Percentiles rank a stretch among this genome's conserved stretches.
phyloP scores from a whole-genome alignment of 345 rosid genomes.

The Rubroshorea leprosula region DNA sequence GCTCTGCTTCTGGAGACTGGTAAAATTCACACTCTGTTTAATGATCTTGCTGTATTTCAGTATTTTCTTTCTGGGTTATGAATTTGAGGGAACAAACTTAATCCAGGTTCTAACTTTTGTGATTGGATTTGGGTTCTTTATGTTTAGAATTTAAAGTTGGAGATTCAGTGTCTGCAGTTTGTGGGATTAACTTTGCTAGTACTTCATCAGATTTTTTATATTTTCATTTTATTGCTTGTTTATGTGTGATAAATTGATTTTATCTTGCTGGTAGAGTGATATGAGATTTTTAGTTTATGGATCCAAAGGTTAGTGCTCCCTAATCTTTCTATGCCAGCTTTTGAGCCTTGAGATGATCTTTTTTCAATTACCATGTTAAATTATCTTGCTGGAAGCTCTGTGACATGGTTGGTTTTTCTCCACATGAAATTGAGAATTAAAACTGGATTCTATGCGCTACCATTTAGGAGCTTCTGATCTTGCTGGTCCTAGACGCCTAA shows the following conservation, averaged over 20 bases:
- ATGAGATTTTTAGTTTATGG: constrained; percentile 5
- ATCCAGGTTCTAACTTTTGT: constrained; percentile 12
- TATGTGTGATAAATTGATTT: too few relatives aligned
- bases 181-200: background rate
- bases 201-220: too few relatives aligned
- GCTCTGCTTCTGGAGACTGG: constrained; percentile 77
- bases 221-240: background rate
- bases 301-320: background rate
- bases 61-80: background rate
- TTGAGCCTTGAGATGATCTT: constrained; percentile 1
- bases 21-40: constrained; percentile 11
- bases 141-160: background rate
- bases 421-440: too few relatives aligned
- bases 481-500: too few relatives aligned
- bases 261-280: too few relatives aligned
- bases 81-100: background rate
- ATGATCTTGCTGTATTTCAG: constrained; percentile 3
- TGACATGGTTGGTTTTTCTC: too few relatives aligned
- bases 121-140: constrained; percentile 4
- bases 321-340: background rate
- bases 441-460: too few relatives aligned
- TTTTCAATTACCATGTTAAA: background rate
- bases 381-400: too few relatives aligned
- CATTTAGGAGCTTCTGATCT: too few relatives aligned
- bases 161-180: background rate